Base-by-base conservation (phyloP, 2,329 filamentous ascomycete genomes). In the Thermothelomyces thermophilus region DNA sequence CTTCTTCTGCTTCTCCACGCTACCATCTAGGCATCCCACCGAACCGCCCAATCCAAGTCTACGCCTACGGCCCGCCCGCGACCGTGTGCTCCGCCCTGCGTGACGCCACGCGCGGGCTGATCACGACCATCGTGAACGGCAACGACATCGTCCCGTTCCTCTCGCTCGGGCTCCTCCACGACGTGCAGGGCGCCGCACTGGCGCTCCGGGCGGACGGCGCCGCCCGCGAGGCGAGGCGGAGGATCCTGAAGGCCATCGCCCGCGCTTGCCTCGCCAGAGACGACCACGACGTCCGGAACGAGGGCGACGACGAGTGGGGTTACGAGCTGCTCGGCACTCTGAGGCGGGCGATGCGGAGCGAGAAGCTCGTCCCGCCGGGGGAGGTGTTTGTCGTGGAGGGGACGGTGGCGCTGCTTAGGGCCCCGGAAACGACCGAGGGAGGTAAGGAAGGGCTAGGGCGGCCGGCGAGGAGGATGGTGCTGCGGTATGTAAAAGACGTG, bases 371-470 rank as follows among this genome's bases (percentile, higher is more conserved):
- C 41, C 86, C 86, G 1, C 86, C 86, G 0, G 86, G 86, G 1
- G 86, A 90, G 63, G 83, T 90, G 0, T 89, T 90, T 60, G 71
- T 82, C 2, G 74, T 90, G 2, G 84, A 88, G 66, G 83, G 76
- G 20, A 81, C 80, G 62, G 73, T 75, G 8, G 84, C 87, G 3
- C 68, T 89, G 2, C 2, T 10, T 53, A 75, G 85, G 56, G 70
- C 84, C 11, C 3, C 10, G 2, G 80, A 86, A 60, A 20, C 47
- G 46, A 11, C 48, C 48, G 4, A 50, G 55, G 1, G 17, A 13
- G 17, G 28, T 16, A 24, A 37, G 17, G 7, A 22, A 4, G 16
- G 10, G 53, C 16, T 54, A 52, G 0, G 71, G 10, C 35, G 76
- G 42, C 84, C 83, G 8, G 86, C 86, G 6, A 81, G 79, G 37